Percentiles rank a stretch among this genome's conserved stretches.
These are phyloP conservation scores for Pseudomonodictys pantanalensis DNA, from an alignment of 495 filamentous ascomycete genomes.

Conservation along the genomic window DNA sequence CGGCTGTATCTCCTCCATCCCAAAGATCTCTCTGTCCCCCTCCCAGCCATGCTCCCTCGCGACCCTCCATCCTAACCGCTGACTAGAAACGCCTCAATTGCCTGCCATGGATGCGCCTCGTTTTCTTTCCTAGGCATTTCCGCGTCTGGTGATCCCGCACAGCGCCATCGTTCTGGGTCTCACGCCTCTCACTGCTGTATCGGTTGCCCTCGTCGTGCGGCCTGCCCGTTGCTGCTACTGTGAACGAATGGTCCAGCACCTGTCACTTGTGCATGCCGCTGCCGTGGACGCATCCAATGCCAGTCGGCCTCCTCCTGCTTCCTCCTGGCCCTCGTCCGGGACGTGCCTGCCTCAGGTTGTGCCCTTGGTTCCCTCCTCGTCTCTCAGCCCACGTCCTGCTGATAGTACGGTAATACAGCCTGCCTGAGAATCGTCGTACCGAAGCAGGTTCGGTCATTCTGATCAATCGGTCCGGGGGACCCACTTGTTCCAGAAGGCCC, in stretches of 20 bases:
- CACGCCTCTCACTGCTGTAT: neutral
- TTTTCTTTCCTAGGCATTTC: slow-evolving; percentile 8
- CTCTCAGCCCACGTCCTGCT: neutral
- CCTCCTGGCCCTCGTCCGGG: neutral
- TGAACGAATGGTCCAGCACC: slow-evolving; percentile 12
- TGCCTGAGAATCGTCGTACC: neutral
- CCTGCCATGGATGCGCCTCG: slow-evolving; percentile 6
- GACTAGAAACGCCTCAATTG: neutral
- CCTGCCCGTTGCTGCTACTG: neutral
- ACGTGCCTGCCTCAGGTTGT: neutral
- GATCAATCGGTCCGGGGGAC: neutral
- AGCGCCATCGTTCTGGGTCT: no score
- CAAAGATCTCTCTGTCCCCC: neutral
- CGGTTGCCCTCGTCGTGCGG: neutral
- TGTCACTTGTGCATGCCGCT: neutral
- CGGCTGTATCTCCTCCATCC: neutral
- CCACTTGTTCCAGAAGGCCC: neutral
- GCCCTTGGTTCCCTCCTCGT: neutral
- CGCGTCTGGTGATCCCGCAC: no score
- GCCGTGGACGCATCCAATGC: slow-evolving; percentile 7
- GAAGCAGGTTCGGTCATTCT: neutral
- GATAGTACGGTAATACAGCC: neutral
- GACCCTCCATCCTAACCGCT: neutral
- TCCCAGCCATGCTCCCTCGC: neutral
- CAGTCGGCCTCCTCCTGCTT: neutral